Conservation (phyloP, 208 protist genomes). For the Acanthamoeba lenticulata region DNA sequence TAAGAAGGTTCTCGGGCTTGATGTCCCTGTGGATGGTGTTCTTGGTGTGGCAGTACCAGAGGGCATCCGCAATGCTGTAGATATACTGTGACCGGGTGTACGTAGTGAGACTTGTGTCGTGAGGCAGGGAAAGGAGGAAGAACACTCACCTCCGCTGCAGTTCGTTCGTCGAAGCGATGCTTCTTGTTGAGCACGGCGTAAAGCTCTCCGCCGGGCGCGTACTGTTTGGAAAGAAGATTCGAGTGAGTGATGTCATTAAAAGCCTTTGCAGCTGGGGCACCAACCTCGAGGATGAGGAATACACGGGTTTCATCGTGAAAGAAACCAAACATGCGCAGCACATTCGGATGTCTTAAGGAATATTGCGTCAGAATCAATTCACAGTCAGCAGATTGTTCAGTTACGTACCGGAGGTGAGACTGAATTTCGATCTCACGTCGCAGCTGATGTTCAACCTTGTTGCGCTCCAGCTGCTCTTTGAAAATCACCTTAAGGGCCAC, state of each 20-base stretch:
- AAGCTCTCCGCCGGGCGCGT: constrained; percentile 97
- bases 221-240: constrained; percentile 70
- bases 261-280: background rate
- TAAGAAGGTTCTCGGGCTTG: constrained; percentile 90
- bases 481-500: constrained; percentile 96
- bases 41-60: constrained; percentile 97
- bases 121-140: constrained; percentile 59
- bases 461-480: constrained; percentile 95
- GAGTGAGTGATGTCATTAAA: background rate
- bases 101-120: background rate
- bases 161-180: constrained; percentile 90
- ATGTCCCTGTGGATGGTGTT: constrained; percentile 95
- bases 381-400: background rate
- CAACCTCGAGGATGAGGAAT: constrained; percentile 97
- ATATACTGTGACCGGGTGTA: constrained; percentile 73
- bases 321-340: constrained; percentile 97
- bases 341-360: constrained; percentile 94
- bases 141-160: constrained; percentile 86
- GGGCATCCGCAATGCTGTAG: constrained; percentile 76
- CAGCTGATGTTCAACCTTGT: constrained; percentile 97
- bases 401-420: constrained; percentile 90
- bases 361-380: background rate
- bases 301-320: constrained; percentile 98
- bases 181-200: constrained; percentile 96
- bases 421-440: constrained; percentile 99